Conservation (phyloP, 768 basidiomycete genomes). For the Kwoniella dendrophila region DNA sequence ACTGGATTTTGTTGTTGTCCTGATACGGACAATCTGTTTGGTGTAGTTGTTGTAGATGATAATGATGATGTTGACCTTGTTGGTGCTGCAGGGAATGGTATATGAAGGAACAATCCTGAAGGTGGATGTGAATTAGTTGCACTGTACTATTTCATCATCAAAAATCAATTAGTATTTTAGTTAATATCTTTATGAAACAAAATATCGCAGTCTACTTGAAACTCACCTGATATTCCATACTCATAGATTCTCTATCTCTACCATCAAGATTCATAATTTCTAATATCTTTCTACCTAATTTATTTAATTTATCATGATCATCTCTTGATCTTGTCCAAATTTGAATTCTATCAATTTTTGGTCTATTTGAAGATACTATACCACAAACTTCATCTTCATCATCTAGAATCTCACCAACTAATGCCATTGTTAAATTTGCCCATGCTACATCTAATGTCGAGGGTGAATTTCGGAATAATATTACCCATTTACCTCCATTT, state of each 20-base stretch:
- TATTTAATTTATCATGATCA: conserved; percentile 80
- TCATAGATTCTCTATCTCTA: conserved; percentile 74
- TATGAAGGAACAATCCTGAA: conserved; percentile 32
- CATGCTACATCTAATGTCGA: conserved; percentile 76
- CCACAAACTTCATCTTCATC: conserved; percentile 73
- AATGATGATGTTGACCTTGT: not conserved
- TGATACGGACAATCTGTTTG: conserved; percentile 6
- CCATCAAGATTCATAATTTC: conserved; percentile 75
- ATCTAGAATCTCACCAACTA: conserved; percentile 74
- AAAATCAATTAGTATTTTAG: not conserved
- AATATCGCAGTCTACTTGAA: not conserved
- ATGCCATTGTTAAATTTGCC: conserved; percentile 86
- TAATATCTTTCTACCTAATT: conserved; percentile 78
- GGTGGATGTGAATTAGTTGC: conserved; percentile 36
- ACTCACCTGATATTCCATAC: conserved; percentile 83
- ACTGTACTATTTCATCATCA: conserved; percentile 35
- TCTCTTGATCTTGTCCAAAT: conserved; percentile 86
- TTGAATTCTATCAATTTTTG: conserved; percentile 86
- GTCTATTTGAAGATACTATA: conserved; percentile 78
- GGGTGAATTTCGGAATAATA: conserved; percentile 86
- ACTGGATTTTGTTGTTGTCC: no score
- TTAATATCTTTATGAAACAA: not conserved
- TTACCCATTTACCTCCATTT: conserved; percentile 90
- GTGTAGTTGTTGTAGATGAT: not conserved
- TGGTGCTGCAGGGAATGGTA: conserved; percentile 27